Evolutionary conservation across 2,329 filamentous ascomycete genomes (phyloP).

Genomic region (Fusarium nisikadoi): DNA sequence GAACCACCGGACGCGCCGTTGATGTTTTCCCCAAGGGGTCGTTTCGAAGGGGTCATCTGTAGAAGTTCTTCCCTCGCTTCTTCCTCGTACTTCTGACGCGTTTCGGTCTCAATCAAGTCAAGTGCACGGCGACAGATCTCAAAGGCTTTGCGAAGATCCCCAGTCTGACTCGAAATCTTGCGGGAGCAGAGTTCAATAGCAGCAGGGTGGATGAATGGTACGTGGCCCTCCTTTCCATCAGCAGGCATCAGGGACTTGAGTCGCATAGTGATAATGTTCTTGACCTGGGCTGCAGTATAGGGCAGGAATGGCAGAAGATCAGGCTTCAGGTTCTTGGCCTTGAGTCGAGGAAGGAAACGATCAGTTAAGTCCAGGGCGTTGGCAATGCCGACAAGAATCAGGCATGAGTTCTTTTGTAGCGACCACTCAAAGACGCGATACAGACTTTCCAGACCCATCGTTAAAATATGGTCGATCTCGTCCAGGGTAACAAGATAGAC

Average conservation of each 20-base stretch:
- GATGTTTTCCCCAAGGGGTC: constrained; percentile 81
- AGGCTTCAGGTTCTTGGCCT: constrained; percentile 91
- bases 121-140: constrained; percentile 92
- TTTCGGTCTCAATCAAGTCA: constrained; percentile 89
- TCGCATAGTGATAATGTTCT: constrained; percentile 84
- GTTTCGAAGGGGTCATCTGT: constrained; percentile 75
- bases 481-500: constrained; percentile 89
- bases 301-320: constrained; percentile 91
- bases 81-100: constrained; percentile 76
- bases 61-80: constrained; percentile 66
- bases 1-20: constrained; percentile 67
- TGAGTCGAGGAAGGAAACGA: constrained; percentile 91
- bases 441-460: constrained; percentile 86
- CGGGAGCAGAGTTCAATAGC: constrained; percentile 94
- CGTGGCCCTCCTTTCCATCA: constrained; percentile 64
- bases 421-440: constrained; percentile 99
- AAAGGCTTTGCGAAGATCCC: constrained; percentile 93
- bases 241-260: constrained; percentile 77
- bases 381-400: constrained; percentile 91
- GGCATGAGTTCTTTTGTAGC: constrained; percentile 79
- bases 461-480: constrained; percentile 94
- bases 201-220: constrained; percentile 92
- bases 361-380: constrained; percentile 97
- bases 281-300: constrained; percentile 89
- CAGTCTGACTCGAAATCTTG: constrained; percentile 93